Evolutionary conservation across 257 asterid genomes (phyloP), one percentile per base, ranked within the genome.

Genomic region (Rubia yunnanensis): DNA sequence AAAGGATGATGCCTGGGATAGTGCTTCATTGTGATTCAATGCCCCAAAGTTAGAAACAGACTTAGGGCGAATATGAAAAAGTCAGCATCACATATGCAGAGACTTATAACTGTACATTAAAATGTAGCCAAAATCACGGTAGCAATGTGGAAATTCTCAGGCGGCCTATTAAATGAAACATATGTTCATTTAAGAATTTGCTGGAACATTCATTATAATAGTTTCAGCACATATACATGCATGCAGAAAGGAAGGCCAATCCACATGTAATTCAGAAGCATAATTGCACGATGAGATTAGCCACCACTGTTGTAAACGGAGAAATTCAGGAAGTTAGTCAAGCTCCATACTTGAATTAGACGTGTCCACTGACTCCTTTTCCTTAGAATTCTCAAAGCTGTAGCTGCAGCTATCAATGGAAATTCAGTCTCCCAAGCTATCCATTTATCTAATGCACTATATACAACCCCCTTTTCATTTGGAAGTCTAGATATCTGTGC

Each of bases 401-500:
- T 92, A 30, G 96, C 96, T n/a, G 91, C 96, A 66, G 98, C 96
- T 77, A 89, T 76, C 74, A 87, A 67, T 10, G 98, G 98, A 83
- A 89, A 92, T 71, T 92, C 98, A 38, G 91, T 73, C 73, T 92
- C 98, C 96, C 96, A 92, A 64, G 96, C 98, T 74, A 85, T 70
- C 96, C 96, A 92, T 75, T 85, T 76, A 73, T 89, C 86, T 39
- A 92, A 78, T 24, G 96, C 88, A 67, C 88, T 78, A 70, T 92
- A 92, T 32, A 92, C 89, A 72, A 83, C 86, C 68, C 80, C 95
- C 73, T 85, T 92, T 79, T 92, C 98, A 78, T 79, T 78, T 38
- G 96, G 96, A 75, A 92, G 92, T 67, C 84, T 73, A 76, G 86
- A 85, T 28, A 89, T 79, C 98, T 92, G 81, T 72, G 62, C 73